phyloP scores from a whole-genome alignment of 2,329 filamentous ascomycete species.

The Xylariaceae sp. region DNA sequence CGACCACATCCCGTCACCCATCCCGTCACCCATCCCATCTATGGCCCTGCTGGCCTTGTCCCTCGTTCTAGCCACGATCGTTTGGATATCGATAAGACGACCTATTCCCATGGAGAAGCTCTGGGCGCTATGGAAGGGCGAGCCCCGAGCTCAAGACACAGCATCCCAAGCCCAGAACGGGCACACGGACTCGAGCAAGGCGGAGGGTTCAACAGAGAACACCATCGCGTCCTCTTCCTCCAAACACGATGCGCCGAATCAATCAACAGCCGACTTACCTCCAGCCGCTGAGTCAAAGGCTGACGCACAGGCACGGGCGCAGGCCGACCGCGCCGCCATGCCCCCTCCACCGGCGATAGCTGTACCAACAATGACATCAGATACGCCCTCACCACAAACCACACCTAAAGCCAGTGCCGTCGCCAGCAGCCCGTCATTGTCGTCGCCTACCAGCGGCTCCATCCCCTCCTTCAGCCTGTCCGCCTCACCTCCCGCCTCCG shows the following conservation, averaged over 20 bases:
- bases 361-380: constrained; percentile 11
- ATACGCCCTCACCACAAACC: constrained; percentile 33
- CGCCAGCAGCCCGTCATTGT: not conserved
- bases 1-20: too few relatives aligned
- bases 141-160: constrained; percentile 10
- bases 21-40: too few relatives aligned
- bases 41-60: constrained; percentile 59
- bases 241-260: constrained; percentile 3
- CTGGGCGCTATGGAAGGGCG: constrained; percentile 27
- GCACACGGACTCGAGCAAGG: too few relatives aligned
- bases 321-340: constrained; percentile 6
- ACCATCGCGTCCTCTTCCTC: too few relatives aligned
- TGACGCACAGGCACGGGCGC: too few relatives aligned
- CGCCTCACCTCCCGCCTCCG: constrained; percentile 21
- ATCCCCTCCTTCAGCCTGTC: constrained; percentile 47
- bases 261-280: constrained; percentile 5
- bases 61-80: constrained; percentile 57
- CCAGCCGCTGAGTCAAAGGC: constrained; percentile 5
- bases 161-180: too few relatives aligned
- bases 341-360: constrained; percentile 25
- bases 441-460: constrained; percentile 16
- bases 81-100: constrained; percentile 52
- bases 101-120: constrained; percentile 43
- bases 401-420: constrained; percentile 47
- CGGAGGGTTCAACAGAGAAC: too few relatives aligned